Conservation (phyloP, 2,329 filamentous ascomycete species). For the Penicillium janthinellum region DNA sequence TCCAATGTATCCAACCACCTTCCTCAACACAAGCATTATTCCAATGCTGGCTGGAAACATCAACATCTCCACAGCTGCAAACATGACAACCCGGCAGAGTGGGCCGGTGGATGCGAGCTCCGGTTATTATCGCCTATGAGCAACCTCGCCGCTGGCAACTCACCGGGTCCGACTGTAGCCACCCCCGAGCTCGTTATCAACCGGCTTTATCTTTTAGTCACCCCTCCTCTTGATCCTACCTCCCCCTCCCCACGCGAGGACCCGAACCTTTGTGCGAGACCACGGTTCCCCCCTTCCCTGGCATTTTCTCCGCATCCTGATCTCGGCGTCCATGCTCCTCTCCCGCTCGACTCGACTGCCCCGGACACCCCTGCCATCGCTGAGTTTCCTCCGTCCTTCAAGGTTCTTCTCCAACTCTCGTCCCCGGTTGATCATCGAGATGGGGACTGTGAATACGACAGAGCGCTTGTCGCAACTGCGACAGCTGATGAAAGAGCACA, state of each 20-base stretch:
- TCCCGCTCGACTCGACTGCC: conserved; percentile 34
- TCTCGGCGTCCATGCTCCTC: conserved; percentile 38
- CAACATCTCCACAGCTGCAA: conserved; percentile 11
- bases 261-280: not conserved
- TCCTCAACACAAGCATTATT: not conserved
- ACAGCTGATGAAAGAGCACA: conserved; percentile 81
- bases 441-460: conserved; percentile 79
- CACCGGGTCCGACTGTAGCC: conserved; percentile 11
- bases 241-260: not conserved
- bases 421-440: conserved; percentile 53
- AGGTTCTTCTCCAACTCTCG: conserved; percentile 44
- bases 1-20: not conserved
- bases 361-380: conserved; percentile 34
- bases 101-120: conserved; percentile 11
- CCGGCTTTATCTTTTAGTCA: conserved; percentile 15
- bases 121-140: conserved; percentile 12
- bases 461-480: conserved; percentile 75
- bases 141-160: not conserved
- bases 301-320: not conserved
- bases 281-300: not conserved
- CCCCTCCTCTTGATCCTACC: not conserved
- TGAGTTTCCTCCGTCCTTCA: conserved; percentile 29
- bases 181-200: conserved; percentile 17
- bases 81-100: conserved; percentile 14
- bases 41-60: not conserved